These are phyloP conservation scores for Chloranthus sessilifolius DNA, from an alignment of 164 flowering plant genomes.

Conservation along the genomic window DNA sequence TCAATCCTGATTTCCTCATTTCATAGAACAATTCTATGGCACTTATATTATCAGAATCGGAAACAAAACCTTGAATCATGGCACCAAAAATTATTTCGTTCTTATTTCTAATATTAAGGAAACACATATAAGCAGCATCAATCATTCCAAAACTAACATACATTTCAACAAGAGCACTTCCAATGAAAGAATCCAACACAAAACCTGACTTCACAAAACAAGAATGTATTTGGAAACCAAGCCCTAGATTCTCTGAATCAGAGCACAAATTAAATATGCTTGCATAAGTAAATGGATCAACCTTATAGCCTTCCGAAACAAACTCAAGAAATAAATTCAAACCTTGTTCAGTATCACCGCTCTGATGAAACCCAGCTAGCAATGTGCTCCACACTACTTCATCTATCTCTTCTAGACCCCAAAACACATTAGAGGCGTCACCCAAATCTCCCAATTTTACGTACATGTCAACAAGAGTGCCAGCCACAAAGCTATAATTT, in stretches of 20 bases:
- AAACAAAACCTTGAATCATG: conserved; percentile 15
- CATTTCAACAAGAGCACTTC: conserved; percentile 21
- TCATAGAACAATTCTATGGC: conserved; percentile 15
- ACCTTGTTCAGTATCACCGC: conserved; percentile 11
- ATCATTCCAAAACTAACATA: conserved; percentile 17
- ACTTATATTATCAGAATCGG: conserved; percentile 7
- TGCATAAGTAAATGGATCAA: conserved; percentile 18
- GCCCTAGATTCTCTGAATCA: conserved; percentile 6
- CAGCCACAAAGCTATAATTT: conserved; percentile 7
- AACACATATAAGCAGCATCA: conserved; percentile 13
- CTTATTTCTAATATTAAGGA: conserved; percentile 13
- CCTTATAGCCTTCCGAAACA: conserved; percentile 10
- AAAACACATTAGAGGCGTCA: conserved; percentile 21
- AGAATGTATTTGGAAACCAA: conserved; percentile 26
- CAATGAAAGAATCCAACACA: conserved; percentile 18
- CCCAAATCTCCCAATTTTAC: conserved; percentile 32
- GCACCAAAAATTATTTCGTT: conserved; percentile 14
- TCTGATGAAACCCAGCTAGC: conserved; percentile 18
- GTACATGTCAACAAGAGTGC: conserved; percentile 47
- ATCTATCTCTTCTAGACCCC: conserved; percentile 5
- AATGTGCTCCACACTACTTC: conserved; percentile 19
- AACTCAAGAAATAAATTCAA: conserved; percentile 13
- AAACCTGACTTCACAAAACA: conserved; percentile 17
- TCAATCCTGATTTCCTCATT: conserved; percentile 13
- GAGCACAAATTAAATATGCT: conserved; percentile 18